Base-by-base conservation (phyloP, 495 filamentous ascomycete genomes). In the Neurospora discreta region DNA sequence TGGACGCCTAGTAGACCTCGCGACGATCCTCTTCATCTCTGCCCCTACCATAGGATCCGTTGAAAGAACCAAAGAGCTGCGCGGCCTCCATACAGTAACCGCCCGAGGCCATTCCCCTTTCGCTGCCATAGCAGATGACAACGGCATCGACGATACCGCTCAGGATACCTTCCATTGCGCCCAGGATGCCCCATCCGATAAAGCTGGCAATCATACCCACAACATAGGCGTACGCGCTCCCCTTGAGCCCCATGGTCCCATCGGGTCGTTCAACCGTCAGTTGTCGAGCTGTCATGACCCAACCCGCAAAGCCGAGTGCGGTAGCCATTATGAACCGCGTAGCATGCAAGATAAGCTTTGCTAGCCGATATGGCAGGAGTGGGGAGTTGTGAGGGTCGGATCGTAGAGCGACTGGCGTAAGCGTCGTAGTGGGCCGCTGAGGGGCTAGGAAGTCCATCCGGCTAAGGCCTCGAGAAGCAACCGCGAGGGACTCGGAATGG, bases 161-260 rank as follows among this genome's bases (percentile, higher is more conserved):
- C 60, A 99, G 84, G 40, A 97, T 91, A 16, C 94, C 93, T 80
- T 99, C 95, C 84, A 97, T 95, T 3, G 95, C 92, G n/a, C 95
- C 95, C 68, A 99, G 80, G 4, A 98, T 89, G 26, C 92, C 94
- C 93, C 95, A 99, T 10, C 95, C 95, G 74, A 99, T 98, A 68
- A 93, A 90, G 41, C 91, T 92, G 16, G 95, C 94, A 73, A 98
- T 89, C 71, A 99, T 77, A 5, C 95, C 95, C 5, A 99, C 92
- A 52, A 99, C 87, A 78, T 99, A 99, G 23, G 93, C 95, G 79
- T 99, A 99, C 46, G 94, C 84, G 76, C 93, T 97, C n/a, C 95
- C 95, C 68, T 84, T 88, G 58, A 90, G 80, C 1, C 86, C 83
- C 23, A 80, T 68, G 16, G 76, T 75, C 39, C 85, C 85, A 43